These are phyloP conservation scores for Sporothrix protearum DNA, from an alignment of 2,329 filamentous ascomycete genomes.

Conservation along the genomic window DNA sequence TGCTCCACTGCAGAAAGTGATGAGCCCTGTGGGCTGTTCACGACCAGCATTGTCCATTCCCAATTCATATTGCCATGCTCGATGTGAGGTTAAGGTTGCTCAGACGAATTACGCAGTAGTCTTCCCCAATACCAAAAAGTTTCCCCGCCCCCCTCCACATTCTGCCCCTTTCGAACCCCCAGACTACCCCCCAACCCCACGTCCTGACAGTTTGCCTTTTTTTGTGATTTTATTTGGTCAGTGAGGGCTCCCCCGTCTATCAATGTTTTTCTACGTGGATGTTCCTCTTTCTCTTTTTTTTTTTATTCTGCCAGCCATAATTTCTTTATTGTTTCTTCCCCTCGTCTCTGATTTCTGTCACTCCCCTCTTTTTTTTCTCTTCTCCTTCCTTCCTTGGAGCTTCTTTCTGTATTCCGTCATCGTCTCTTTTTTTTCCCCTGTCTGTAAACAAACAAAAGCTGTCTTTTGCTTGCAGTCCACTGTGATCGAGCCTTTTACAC, in stretches of 20 bases:
- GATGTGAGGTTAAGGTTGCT: neutral
- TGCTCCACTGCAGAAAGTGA: neutral
- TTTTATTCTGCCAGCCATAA: neutral
- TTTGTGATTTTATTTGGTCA: neutral
- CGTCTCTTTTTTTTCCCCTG: neutral
- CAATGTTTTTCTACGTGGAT: neutral
- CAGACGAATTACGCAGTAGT: neutral
- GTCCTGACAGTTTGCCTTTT: neutral
- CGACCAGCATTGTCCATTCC: neutral
- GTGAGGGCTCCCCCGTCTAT: neutral
- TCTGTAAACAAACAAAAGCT: neutral
- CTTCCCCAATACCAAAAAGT: neutral
- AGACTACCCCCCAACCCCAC: neutral
- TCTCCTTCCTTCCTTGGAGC: neutral
- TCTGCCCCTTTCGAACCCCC: neutral
- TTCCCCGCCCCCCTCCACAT: neutral
- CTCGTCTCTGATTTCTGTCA: neutral
- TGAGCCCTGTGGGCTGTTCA: neutral
- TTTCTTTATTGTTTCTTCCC: neutral
- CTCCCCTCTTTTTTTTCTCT: neutral
- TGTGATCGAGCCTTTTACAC: neutral
- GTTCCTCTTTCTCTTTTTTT: neutral
- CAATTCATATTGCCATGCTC: constrained; percentile 3
- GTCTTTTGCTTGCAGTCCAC: neutral
- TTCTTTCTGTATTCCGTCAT: neutral